Evolutionary conservation across 1,284 basidiomycete species (phyloP).

Genomic region (Clitocybe nebularis): DNA sequence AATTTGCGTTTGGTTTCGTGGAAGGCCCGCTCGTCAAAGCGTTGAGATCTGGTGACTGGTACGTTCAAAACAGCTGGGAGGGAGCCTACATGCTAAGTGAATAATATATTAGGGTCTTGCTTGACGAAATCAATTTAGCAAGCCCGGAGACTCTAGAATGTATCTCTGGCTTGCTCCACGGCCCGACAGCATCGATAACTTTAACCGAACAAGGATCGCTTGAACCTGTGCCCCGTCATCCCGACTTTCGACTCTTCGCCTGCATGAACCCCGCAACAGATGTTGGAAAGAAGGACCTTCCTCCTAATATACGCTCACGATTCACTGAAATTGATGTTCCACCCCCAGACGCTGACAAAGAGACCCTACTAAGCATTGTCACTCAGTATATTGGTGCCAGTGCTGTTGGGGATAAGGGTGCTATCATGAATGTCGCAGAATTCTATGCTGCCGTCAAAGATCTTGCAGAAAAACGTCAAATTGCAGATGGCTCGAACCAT

Average conservation of each 20-base stretch:
- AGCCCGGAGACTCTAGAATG: slow-evolving; percentile 95
- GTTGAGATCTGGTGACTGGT: slow-evolving; percentile 89
- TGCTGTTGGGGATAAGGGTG: slow-evolving; percentile 83
- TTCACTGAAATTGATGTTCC: slow-evolving; percentile 97
- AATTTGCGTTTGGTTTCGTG: slow-evolving; percentile 91
- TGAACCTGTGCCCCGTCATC: slow-evolving; percentile 87
- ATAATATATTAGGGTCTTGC: slow-evolving; percentile 65
- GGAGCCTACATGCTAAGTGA: too few species aligned
- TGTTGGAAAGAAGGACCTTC: slow-evolving; percentile 96
- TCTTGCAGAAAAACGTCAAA: slow-evolving; percentile 75
- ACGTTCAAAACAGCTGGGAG: too few species aligned
- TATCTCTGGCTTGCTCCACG: slow-evolving; percentile 82
- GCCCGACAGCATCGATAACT: slow-evolving; percentile 86
- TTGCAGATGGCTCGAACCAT: slow-evolving; percentile 93
- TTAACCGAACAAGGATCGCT: slow-evolving; percentile 93
- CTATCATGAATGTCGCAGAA: slow-evolving; percentile 89
- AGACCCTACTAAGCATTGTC: slow-evolving; percentile 88
- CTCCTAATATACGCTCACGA: slow-evolving; percentile 83
- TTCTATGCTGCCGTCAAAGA: slow-evolving; percentile 85
- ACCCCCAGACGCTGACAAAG: slow-evolving; percentile 88
- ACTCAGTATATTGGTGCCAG: slow-evolving; percentile 87
- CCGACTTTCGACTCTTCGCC: slow-evolving; percentile 94
- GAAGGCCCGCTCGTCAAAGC: slow-evolving; percentile 97
- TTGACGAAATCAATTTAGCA: slow-evolving; percentile 97
- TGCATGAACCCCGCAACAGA: slow-evolving; percentile 99